These are phyloP conservation scores for Kockiozyma suomiensis DNA, from an alignment of 805 yeast genomes.

Conservation along the genomic window DNA sequence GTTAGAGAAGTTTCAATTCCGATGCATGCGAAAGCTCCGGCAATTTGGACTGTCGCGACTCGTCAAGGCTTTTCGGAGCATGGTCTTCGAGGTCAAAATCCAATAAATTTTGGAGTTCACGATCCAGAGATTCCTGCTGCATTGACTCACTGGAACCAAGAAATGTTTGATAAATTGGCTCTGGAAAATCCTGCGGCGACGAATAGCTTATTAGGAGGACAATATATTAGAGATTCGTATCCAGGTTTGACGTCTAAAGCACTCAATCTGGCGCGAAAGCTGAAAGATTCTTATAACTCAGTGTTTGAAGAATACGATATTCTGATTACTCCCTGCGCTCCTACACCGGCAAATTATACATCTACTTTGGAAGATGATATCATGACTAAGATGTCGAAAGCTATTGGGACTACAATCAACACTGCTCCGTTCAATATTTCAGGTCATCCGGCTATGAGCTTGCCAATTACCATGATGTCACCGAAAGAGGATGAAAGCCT, in stretches of 20 bases:
- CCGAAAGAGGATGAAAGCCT: constrained; percentile 40
- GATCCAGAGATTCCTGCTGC: constrained; percentile 16
- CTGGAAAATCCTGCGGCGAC: constrained; percentile 28
- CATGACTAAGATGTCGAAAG: constrained; percentile 29
- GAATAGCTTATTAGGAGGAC: constrained; percentile 39
- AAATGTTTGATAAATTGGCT: constrained; percentile 29
- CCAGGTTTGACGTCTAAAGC: constrained; percentile 45
- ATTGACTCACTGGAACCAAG: constrained; percentile 28
- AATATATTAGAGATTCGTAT: constrained; percentile 41
- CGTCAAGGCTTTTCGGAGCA: constrained; percentile 33
- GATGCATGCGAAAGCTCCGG: constrained; percentile 45
- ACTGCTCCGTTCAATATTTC: constrained; percentile 46
- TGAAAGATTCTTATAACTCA: constrained; percentile 42
- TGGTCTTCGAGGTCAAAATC: constrained; percentile 27
- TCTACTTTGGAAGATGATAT: constrained; percentile 20
- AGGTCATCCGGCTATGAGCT: constrained; percentile 47
- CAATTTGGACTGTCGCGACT: constrained; percentile 44
- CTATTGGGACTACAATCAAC: constrained; percentile 44
- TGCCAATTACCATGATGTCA: constrained; percentile 43
- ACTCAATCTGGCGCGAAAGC: constrained; percentile 42
- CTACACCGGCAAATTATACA: constrained; percentile 24
- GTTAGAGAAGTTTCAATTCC: constrained; percentile 46
- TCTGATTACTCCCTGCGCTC: constrained; percentile 43
- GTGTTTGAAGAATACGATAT: constrained; percentile 43
- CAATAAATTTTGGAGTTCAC: constrained; percentile 29